Conservation (phyloP, 2,329 filamentous ascomycete genomes). For the Fusarium sambucinum region DNA sequence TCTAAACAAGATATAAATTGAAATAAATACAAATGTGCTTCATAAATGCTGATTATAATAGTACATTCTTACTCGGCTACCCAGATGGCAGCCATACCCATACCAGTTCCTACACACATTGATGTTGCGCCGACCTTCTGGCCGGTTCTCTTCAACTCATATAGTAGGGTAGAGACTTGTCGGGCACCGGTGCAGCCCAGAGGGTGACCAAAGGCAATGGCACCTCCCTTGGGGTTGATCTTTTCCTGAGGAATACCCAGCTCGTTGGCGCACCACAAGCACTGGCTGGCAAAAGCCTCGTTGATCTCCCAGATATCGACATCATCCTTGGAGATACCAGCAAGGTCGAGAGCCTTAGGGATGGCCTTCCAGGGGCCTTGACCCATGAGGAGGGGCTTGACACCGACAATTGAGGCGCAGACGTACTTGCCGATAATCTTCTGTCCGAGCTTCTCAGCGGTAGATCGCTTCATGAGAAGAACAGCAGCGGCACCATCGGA, state of each 20-base stretch:
- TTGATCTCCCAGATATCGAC: slow-evolving; percentile 99
- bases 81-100: slow-evolving; percentile 98
- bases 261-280: slow-evolving; percentile 91
- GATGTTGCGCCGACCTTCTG: slow-evolving; percentile 91
- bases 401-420: slow-evolving; percentile 84
- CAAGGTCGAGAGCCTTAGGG: slow-evolving; percentile 88
- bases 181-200: slow-evolving; percentile 93
- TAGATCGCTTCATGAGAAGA: slow-evolving; percentile 93
- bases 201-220: slow-evolving; percentile 95
- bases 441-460: slow-evolving; percentile 88
- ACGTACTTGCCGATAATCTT: slow-evolving; percentile 94
- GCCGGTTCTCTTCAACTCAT: slow-evolving; percentile 85
- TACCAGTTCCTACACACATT: slow-evolving; percentile 97
- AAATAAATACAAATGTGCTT: slow-evolving; percentile 27
- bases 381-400: slow-evolving; percentile 94
- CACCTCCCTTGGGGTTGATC: slow-evolving; percentile 97
- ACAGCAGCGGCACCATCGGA: slow-evolving; percentile 96
- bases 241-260: slow-evolving; percentile 85
- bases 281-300: slow-evolving; percentile 97
- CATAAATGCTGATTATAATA: slow-evolving; percentile 44
- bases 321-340: slow-evolving; percentile 86
- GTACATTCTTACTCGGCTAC: slow-evolving; percentile 79
- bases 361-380: slow-evolving; percentile 96
- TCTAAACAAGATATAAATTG: slow-evolving; percentile 52
- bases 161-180: slow-evolving; percentile 92